Evolutionary conservation across 805 yeast genomes (phyloP), one percentile per base, ranked within the genome.

Genomic region (Kluyveromyces nonfermentans): DNA sequence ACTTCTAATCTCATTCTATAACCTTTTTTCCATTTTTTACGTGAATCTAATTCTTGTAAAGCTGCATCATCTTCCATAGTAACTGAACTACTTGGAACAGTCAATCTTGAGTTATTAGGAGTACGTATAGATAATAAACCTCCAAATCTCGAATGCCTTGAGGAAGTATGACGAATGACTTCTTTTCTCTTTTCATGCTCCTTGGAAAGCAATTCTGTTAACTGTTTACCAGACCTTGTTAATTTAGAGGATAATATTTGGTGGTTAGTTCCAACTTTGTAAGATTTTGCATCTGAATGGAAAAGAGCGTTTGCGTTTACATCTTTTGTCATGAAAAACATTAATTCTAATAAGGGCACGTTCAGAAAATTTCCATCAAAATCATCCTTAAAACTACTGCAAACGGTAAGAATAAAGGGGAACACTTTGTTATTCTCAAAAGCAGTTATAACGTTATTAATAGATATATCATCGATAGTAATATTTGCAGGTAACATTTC

Each of bases 131-230:
- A 80, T 9, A 88, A 62, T 49, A 89, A 67, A 0, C 97, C 80
- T 1, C 98, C 98, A 67, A 90, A 90, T 42, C 95, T 72, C 2
- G 93, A 89, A 58, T 90, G 98, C 38, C 98, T 73, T 1, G 86
- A 72, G 1, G 85, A 74, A 1, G 79, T 68, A 42, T 70, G 64
- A 59, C 72, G 74, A 22, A 69, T 67, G 40, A 78, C 71, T 30
- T 61, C 56, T 34, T 65, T 68, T 46, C 75, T 77, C 47, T 81
- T 58, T 28, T 71, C 70, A 17, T 72, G 69, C 55, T 90, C 97
- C 43, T 72, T 72, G 2, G 68, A 65, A n/a, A 87, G 65, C 7
- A 85, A 58, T 17, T 71, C 74, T 35, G 70, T 61, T 17, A 81
- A 60, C 44, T 69, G 70, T 46, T 67, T 46, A 1, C 74, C 74